A percentile compares a stretch with the other conserved stretches of the same genome.
phyloP scores from a whole-genome alignment of 345 rosid species.

The Conringia planisiliqua region DNA sequence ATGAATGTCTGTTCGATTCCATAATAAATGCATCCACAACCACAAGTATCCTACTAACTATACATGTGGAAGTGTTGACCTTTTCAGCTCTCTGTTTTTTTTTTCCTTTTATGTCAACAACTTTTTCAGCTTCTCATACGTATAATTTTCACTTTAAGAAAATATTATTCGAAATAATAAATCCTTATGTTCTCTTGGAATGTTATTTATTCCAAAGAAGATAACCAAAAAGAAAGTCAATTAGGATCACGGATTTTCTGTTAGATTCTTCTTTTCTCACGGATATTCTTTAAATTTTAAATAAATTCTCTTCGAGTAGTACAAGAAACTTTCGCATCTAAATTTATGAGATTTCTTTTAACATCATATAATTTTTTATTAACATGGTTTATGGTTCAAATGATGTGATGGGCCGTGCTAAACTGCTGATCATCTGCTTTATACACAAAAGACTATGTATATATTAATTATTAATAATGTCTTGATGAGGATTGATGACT shows the following conservation, averaged over 20 bases:
- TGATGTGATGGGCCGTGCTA: neutral
- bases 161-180: neutral
- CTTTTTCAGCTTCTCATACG: neutral
- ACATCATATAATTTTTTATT: neutral
- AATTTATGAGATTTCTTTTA: neutral
- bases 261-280: neutral
- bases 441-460: neutral
- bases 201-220: neutral
- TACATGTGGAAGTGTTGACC: too few species aligned
- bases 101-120: neutral
- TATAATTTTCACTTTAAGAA: neutral
- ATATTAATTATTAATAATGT: neutral
- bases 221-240: neutral
- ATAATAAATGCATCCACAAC: constrained; percentile 3
- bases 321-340: neutral
- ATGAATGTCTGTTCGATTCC: constrained; percentile 15
- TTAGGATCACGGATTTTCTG: constrained; percentile 6
- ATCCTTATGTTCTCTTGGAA: neutral
- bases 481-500: neutral
- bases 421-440: constrained; percentile 22
- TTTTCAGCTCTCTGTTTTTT: neutral
- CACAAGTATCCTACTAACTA: neutral
- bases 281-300: neutral
- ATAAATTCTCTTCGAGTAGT: neutral
- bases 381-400: constrained; percentile 6